Evolutionary conservation across 768 basidiomycete genomes (phyloP), one percentile per base, ranked within the genome.

Genomic region (Pleurotus pulmonarius): DNA sequence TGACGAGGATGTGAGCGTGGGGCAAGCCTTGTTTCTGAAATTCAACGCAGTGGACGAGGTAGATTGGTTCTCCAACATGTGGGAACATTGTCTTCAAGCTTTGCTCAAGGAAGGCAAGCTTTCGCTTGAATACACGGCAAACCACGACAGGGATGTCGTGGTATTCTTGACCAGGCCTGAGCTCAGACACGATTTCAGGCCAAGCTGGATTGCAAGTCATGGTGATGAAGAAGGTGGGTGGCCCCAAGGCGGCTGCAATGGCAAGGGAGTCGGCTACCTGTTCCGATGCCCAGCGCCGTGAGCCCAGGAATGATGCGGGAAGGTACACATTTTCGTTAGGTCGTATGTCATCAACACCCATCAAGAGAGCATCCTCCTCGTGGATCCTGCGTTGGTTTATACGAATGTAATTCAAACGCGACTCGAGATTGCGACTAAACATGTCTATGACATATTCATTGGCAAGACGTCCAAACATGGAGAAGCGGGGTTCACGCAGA

Each of bases 361-460:
- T 72, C 7, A 73, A 61, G 1, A 41, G 60, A 3, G 68, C 68
- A 61, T 70, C 67, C n/a, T 70, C 64, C 4, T 60, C 12, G 0
- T 49, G 56, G n/a, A 65, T 25, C 4, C 56, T 40, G 22, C 52
- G 18, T 55, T 73, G 72, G 40, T 70, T 71, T 0, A 24, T 5
- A 0, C 65, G 61, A 39, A 77, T 74, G 48, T 70, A 76, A n/a
- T 61, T 53, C 4, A 77, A 59, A 0, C 68, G 59, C 7, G 57
- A 44, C 54, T 77, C 74, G 1, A 71, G 49, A 22, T 70, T 64
- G 1, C 69, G 63, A 0, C 65, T 67, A 55, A 69, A 75, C 75
- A 76, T 76, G 46, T 76, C 73, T 26, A 71, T 67, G 9, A 72
- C 16, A 41, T 75, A 75, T 56, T 76, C 68, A 56, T 65, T 68